These are phyloP conservation scores for Nicotiana otophora DNA, from an alignment of 257 asterid species.

Conservation along the genomic window DNA sequence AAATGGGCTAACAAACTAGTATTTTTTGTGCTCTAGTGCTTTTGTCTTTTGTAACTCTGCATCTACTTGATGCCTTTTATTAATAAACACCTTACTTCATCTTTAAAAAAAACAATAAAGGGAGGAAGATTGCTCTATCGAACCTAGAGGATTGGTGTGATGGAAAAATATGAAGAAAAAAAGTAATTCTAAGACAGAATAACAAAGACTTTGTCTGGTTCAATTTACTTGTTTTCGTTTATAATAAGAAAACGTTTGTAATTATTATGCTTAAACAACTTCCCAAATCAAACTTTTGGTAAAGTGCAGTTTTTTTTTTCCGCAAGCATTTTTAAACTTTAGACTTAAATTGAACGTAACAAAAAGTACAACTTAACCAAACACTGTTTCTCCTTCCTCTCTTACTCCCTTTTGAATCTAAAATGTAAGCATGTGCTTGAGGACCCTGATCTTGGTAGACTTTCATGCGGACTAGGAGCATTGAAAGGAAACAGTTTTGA, in stretches of 20 bases:
- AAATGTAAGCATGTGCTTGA: neutral
- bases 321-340: neutral
- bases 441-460: neutral
- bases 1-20: no score
- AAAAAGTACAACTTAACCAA: neutral
- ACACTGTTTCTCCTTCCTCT: neutral
- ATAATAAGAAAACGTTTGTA: neutral
- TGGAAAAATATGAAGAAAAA: neutral
- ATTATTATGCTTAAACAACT: neutral
- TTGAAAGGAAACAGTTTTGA: neutral
- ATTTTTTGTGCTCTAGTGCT: no score
- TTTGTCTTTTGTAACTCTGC: no score
- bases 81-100: no score
- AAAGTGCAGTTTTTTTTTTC: neutral
- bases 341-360: neutral
- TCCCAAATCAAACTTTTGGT: neutral
- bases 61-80: no score
- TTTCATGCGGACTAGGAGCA: neutral
- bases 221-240: neutral
- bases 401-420: neutral
- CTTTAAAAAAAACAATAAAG: neutral
- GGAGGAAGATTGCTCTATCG: neutral
- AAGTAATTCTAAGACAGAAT: neutral
- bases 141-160: neutral
- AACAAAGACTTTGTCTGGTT: neutral